Evolutionary conservation across 2,329 filamentous ascomycete species (phyloP).

Genomic region (Ceratocystis smalleyi): DNA sequence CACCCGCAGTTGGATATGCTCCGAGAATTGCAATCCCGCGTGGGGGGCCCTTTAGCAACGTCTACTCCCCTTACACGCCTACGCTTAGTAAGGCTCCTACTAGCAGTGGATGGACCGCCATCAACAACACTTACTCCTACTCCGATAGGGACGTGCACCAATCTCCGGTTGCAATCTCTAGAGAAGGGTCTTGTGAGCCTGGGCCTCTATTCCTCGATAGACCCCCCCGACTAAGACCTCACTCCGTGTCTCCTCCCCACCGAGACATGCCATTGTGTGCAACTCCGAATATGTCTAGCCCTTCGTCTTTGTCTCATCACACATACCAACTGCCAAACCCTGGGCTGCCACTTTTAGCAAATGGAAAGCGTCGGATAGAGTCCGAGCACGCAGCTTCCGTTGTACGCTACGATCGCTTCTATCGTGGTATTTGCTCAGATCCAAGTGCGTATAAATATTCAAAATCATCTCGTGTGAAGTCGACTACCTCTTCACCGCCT

Average conservation of each 20-base stretch:
- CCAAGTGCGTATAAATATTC: slow-evolving; percentile 9
- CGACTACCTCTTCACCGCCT: neutral
- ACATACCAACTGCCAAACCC: neutral
- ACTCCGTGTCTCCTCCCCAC: slow-evolving; percentile 5
- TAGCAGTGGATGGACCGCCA: slow-evolving; percentile 10
- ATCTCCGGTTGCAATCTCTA: slow-evolving; percentile 8
- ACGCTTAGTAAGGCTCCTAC: neutral
- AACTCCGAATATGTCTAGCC: neutral
- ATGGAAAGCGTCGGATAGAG: slow-evolving; percentile 13
- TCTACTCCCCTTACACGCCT: neutral
- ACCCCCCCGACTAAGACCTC: slow-evolving; percentile 2
- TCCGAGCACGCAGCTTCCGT: slow-evolving; percentile 7
- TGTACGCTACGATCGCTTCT: slow-evolving; percentile 6
- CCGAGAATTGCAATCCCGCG: neutral
- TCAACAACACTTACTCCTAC: neutral
- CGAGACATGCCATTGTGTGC: neutral
- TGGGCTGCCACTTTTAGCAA: neutral
- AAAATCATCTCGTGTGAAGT: neutral
- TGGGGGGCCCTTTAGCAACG: neutral
- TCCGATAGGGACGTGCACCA: neutral
- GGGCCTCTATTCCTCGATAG: neutral
- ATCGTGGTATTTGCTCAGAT: slow-evolving; percentile 1
- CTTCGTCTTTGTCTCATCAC: neutral
- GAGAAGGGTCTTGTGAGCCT: slow-evolving; percentile 11
- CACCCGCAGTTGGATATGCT: neutral